Percentiles rank a stretch among this genome's conserved stretches.
These are phyloP conservation scores for Ogataea haglerorum DNA, from an alignment of 805 yeast species.

Conservation along the genomic window DNA sequence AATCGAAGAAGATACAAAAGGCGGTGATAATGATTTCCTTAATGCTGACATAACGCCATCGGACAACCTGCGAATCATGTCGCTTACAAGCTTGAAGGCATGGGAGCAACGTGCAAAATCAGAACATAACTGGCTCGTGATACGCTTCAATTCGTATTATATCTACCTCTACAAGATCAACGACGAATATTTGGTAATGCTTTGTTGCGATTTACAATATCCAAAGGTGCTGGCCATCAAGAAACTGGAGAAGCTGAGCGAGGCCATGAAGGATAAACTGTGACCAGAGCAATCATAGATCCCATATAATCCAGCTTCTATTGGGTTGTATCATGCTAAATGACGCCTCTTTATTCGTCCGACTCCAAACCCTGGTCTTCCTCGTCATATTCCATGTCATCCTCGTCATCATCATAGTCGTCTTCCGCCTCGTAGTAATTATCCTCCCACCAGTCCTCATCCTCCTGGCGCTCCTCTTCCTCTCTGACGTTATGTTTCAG, in stretches of 20 bases:
- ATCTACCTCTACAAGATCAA: slow-evolving; percentile 24
- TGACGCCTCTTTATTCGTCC: slow-evolving; percentile 7
- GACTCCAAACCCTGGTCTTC: slow-evolving; percentile 19
- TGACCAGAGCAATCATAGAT: not conserved
- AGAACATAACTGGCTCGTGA: slow-evolving; percentile 25
- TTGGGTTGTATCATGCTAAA: slow-evolving; percentile 3
- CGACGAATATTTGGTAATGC: slow-evolving; percentile 24
- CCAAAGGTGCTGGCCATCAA: slow-evolving; percentile 31
- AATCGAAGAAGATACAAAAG: slow-evolving; percentile 1
- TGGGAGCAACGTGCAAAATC: slow-evolving; percentile 22
- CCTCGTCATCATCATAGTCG: slow-evolving; percentile 30
- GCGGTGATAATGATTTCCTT: slow-evolving; percentile 25
- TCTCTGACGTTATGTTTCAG: slow-evolving; percentile 32
- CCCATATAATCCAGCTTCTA: slow-evolving; percentile 1
- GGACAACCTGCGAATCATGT: slow-evolving; percentile 31
- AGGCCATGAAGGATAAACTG: slow-evolving; percentile 7
- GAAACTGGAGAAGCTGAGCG: slow-evolving; percentile 21
- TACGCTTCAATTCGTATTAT: slow-evolving; percentile 24
- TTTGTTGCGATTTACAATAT: slow-evolving; percentile 27
- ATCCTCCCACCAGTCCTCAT: slow-evolving; percentile 34
- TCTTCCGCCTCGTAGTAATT: slow-evolving; percentile 33
- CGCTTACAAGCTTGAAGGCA: slow-evolving; percentile 27
- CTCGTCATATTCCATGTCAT: slow-evolving; percentile 25
- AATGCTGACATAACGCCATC: slow-evolving; percentile 29
- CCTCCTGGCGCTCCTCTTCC: slow-evolving; percentile 31